Percentiles rank a stretch among this genome's conserved stretches.
Conservation (phyloP, 2,329 filamentous ascomycete genomes). For the Colletotrichum musicola region DNA sequence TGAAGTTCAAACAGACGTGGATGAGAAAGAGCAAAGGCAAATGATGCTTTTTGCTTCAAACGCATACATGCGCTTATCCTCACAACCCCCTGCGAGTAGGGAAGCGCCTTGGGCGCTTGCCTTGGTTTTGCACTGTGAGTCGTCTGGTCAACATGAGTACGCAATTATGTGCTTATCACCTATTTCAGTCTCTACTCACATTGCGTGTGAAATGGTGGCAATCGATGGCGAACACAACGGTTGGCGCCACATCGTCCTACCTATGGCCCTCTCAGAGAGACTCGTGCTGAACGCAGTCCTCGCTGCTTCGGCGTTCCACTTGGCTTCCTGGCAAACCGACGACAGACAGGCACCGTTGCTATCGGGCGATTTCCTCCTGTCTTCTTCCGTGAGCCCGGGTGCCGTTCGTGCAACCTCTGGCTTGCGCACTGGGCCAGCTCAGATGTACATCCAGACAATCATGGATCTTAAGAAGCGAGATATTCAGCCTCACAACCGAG, state of each 20-base stretch:
- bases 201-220: conserved; percentile 42
- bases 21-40: too few relatives aligned
- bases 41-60: not conserved
- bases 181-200: conserved; percentile 39
- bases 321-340: not conserved
- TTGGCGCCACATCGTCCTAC: conserved; percentile 42
- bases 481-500: not conserved
- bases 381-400: not conserved
- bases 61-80: not conserved
- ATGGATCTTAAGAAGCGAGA: not conserved
- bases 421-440: not conserved
- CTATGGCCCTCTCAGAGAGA: conserved; percentile 38
- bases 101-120: not conserved
- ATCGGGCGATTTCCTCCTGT: too few relatives aligned
- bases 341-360: not conserved
- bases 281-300: conserved; percentile 36
- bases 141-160: not conserved
- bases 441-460: not conserved
- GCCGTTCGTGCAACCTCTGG: not conserved
- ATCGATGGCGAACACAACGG: conserved; percentile 42
- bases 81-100: not conserved
- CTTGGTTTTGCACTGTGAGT: not conserved
- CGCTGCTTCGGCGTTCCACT: conserved; percentile 36
- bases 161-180: not conserved
- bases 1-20: too few relatives aligned